phyloP scores from a whole-genome alignment of 805 yeast species.

The Candida ulmi region DNA sequence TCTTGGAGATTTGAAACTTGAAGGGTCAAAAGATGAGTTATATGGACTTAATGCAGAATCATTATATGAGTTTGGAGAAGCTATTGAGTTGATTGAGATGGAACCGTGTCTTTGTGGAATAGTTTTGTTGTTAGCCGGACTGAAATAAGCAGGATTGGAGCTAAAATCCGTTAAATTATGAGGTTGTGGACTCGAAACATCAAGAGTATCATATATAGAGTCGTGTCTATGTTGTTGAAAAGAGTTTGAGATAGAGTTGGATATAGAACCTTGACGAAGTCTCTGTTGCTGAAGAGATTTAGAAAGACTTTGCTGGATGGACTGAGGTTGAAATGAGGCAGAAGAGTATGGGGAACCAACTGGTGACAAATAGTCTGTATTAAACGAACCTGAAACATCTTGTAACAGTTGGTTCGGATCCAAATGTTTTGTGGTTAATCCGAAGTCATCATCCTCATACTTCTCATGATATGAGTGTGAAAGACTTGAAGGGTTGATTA shows the following conservation, averaged over 20 bases:
- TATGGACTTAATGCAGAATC: conserved; percentile 22
- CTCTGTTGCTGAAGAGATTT: conserved; percentile 3
- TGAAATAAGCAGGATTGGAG: conserved; percentile 18
- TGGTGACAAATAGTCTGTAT: conserved; percentile 15
- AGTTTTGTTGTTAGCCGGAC: conserved; percentile 17
- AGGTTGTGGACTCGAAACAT: conserved; percentile 12
- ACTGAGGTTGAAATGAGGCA: conserved; percentile 16
- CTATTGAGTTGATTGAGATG: neutral
- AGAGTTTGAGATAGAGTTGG: conserved; percentile 2
- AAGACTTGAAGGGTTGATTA: neutral
- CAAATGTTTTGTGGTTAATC: conserved; percentile 1
- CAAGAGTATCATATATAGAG: conserved; percentile 21
- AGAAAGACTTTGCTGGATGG: conserved; percentile 4
- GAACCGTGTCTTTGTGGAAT: conserved; percentile 9
- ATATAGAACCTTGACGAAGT: neutral
- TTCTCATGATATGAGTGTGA: neutral
- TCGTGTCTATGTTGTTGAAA: conserved; percentile 8
- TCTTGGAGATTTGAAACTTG: conserved; percentile 25
- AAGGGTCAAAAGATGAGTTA: conserved; percentile 19
- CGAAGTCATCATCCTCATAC: neutral
- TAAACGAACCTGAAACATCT: conserved; percentile 5
- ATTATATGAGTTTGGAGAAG: conserved; percentile 12
- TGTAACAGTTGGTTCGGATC: conserved; percentile 9
- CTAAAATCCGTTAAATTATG: conserved; percentile 7
- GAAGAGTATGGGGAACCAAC: conserved; percentile 19